Conservation (phyloP, 495 filamentous ascomycete species). For the Cercophora samala region DNA sequence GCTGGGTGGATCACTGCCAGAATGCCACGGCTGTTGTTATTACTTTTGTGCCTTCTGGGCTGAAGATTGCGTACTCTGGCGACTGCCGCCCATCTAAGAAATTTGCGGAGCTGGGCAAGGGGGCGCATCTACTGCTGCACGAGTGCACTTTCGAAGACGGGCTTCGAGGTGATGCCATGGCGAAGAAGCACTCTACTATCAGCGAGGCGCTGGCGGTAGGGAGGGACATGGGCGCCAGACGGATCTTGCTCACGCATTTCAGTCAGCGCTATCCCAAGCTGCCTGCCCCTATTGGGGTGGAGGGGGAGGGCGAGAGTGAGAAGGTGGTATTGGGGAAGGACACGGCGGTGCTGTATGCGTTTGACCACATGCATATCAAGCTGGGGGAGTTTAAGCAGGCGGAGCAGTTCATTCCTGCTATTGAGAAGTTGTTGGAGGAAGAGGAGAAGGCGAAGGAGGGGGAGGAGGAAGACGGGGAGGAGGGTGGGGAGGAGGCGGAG, state of each 20-base stretch:
- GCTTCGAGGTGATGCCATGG: slow-evolving; percentile 67
- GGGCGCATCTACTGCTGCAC: slow-evolving; percentile 81
- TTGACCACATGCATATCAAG: slow-evolving; percentile 84
- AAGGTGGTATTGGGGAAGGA: slow-evolving; percentile 15
- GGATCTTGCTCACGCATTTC: slow-evolving; percentile 87
- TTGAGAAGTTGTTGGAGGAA: slow-evolving; percentile 63
- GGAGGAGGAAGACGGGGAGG: slow-evolving; percentile 3
- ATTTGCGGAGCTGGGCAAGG: slow-evolving; percentile 68
- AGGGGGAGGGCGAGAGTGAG: not conserved
- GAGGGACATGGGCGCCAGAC: slow-evolving; percentile 67
- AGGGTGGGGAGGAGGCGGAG: not conserved
- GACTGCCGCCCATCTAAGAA: slow-evolving; percentile 75
- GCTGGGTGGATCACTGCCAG: slow-evolving; percentile 70
- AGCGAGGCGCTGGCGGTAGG: slow-evolving; percentile 79
- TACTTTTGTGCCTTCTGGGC: slow-evolving; percentile 65
- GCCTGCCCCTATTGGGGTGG: slow-evolving; percentile 49
- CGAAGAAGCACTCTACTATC: slow-evolving; percentile 88
- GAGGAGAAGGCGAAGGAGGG: slow-evolving; percentile 18
- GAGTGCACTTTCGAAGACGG: slow-evolving; percentile 95
- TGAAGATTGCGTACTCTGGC: slow-evolving; percentile 89
- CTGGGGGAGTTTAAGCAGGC: slow-evolving; percentile 75
- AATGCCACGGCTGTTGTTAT: slow-evolving; percentile 72
- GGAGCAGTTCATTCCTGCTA: slow-evolving; percentile 67
- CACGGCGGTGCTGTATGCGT: slow-evolving; percentile 68
- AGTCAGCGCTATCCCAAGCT: slow-evolving; percentile 93